These are phyloP conservation scores for Marchantia paleacea DNA, from an alignment of 225 moss, liverwort and hornwort species.

Conservation along the genomic window DNA sequence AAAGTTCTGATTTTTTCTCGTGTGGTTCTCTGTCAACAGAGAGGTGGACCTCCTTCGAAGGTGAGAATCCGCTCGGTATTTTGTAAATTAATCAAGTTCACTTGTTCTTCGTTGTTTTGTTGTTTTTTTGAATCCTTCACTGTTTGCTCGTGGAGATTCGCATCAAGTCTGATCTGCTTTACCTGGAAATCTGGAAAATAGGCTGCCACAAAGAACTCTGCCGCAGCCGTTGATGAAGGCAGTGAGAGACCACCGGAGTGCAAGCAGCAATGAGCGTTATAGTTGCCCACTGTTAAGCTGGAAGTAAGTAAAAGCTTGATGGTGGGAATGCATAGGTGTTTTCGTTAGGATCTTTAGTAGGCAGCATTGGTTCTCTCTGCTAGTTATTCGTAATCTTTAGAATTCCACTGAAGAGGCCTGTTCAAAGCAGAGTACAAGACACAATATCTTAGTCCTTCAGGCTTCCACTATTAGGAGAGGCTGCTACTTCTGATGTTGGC, in stretches of 20 bases:
- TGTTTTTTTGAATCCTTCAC: neutral
- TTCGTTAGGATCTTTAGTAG: conserved; percentile 26
- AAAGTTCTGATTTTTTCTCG: conserved; percentile 40
- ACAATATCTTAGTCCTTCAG: conserved; percentile 28
- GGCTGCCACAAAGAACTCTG: conserved; percentile 52
- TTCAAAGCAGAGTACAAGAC: conserved; percentile 30
- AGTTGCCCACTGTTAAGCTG: conserved; percentile 9
- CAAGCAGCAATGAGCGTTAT: conserved; percentile 77
- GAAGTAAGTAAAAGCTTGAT: conserved; percentile 10
- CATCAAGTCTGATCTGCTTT: too few relatives aligned
- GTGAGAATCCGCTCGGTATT: conserved; percentile 19
- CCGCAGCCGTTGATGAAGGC: conserved; percentile 62
- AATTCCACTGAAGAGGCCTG: conserved; percentile 25
- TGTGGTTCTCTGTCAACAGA: conserved; percentile 69
- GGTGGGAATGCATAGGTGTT: conserved; percentile 19
- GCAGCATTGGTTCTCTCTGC: conserved; percentile 25
- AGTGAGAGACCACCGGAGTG: conserved; percentile 92
- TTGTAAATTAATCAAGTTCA: neutral
- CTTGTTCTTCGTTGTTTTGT: neutral
- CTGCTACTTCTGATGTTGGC: conserved; percentile 26
- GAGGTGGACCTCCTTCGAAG: conserved; percentile 48
- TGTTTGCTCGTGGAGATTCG: too few relatives aligned
- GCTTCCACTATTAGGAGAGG: conserved; percentile 31
- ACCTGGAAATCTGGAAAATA: neutral
- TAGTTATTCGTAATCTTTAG: conserved; percentile 31